A percentile compares a stretch with the other conserved stretches of the same genome.
Conservation (phyloP, 75 land plant genomes). For the Pinus tabuliformis region DNA sequence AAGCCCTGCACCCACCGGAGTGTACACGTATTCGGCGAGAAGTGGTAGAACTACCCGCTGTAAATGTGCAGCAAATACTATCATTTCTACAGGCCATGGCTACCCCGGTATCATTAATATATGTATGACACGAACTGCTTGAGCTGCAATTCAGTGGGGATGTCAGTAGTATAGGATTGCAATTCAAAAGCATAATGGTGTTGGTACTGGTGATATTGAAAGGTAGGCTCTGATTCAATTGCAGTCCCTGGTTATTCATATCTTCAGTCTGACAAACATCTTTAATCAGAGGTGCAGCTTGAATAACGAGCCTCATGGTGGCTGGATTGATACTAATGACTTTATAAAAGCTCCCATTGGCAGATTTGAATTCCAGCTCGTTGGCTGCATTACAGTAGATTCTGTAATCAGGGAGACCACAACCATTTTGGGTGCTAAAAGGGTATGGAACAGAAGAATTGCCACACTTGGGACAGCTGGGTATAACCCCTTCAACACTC, state of each 20-base stretch:
- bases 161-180: conserved; percentile 18
- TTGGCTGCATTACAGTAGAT: conserved; percentile 25
- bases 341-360: conserved; percentile 34
- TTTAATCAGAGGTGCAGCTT: conserved; percentile 19
- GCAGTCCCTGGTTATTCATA: conserved; percentile 14
- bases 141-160: conserved; percentile 32
- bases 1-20: conserved; percentile 43
- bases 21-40: conserved; percentile 19
- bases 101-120: conserved; percentile 11
- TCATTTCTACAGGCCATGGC: conserved; percentile 1
- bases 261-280: conserved; percentile 28
- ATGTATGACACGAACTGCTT: conserved; percentile 46
- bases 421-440: conserved; percentile 30
- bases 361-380: conserved; percentile 24
- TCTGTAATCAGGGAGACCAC: conserved; percentile 41
- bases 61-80: not conserved
- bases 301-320: conserved; percentile 31
- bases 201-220: conserved; percentile 35
- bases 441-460: conserved; percentile 40
- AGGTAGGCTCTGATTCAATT: conserved; percentile 34
- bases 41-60: conserved; percentile 33
- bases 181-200: conserved; percentile 38
- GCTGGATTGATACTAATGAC: conserved; percentile 28
- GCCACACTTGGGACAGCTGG: conserved; percentile 39
- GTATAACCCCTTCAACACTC: not conserved